Evolutionary conservation across 176 grass and related monocot species (phyloP).

Genomic region (Oryza nivara): DNA sequence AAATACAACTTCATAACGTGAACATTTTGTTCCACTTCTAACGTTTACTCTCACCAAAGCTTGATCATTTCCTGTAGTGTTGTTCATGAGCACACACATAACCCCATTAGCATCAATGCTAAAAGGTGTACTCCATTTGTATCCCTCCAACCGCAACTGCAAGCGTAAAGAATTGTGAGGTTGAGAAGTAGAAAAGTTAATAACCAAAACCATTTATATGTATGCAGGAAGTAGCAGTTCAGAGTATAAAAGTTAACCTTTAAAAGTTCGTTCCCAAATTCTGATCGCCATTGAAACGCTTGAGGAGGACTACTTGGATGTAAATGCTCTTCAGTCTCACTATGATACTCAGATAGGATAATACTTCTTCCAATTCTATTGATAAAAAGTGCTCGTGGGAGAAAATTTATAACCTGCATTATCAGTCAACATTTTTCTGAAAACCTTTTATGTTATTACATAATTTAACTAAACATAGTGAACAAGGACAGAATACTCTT

Average conservation of each 20-base stretch:
- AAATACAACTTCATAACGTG: slow-evolving; percentile 88
- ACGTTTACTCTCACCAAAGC: slow-evolving; percentile 81
- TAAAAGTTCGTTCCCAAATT: slow-evolving; percentile 75
- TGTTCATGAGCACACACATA: slow-evolving; percentile 82
- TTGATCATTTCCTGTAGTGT: slow-evolving; percentile 61
- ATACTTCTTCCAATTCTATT: slow-evolving; percentile 71
- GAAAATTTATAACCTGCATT: slow-evolving; percentile 79
- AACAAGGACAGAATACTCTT: not conserved
- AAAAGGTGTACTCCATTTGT: slow-evolving; percentile 92
- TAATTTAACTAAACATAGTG: slow-evolving; percentile 16
- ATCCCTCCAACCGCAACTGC: slow-evolving; percentile 81
- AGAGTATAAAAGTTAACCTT: slow-evolving; percentile 68
- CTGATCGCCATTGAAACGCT: slow-evolving; percentile 83
- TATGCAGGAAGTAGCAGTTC: slow-evolving; percentile 26
- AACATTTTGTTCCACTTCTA: slow-evolving; percentile 86
- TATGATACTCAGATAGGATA: slow-evolving; percentile 79
- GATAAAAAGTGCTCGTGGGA: slow-evolving; percentile 80
- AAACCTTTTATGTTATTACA: slow-evolving; percentile 1
- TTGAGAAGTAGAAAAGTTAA: not conserved
- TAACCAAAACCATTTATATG: slow-evolving; percentile 6
- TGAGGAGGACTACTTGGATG: slow-evolving; percentile 72
- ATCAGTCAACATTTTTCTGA: slow-evolving; percentile 33
- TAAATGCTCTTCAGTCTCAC: slow-evolving; percentile 63
- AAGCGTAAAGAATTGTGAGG: slow-evolving; percentile 35
- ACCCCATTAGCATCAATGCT: slow-evolving; percentile 86